Base-by-base conservation (phyloP, 164 flowering plant species). In the Tetrastigma voinierianum region DNA sequence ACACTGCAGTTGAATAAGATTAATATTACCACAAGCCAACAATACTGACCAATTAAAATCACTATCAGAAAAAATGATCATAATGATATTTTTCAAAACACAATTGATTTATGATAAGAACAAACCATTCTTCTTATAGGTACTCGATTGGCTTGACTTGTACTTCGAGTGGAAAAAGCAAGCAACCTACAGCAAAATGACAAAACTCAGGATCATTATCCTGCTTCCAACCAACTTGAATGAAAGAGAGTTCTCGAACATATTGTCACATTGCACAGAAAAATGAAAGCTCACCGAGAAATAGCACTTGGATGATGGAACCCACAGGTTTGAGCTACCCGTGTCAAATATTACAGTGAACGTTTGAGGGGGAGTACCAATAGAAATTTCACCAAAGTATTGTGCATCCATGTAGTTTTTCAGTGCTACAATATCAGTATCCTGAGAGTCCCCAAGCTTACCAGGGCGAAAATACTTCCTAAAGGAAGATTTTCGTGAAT, bases 351-450 rank as follows among this genome's bases (percentile, higher is more conserved):
- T 81, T 43, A 91, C 95, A 45, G 93, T 91, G 79, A 91, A 91
- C 64, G 77, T 91, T 71, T 91, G 97, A n/a, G 93, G 84, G 7
- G 97, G 97, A 59, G 88, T 79, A 20, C 97, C 97, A 66, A 91
- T 71, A 51, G 78, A 85, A 80, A 91, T 88, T 80, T 91, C 97
- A 57, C 97, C 95, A 67, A 79, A 89, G 73, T 91, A 91, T 76
- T 91, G 97, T 72, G 97, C 93, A 81, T 91, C 91, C 86, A 91
- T 71, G 78, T 89, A 91, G 65, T 91, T 91, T 79, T 89, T 89
- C 21, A 91, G 57, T 2, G 72, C 74, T 1, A 87, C 89, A 63
- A 89, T 83, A 72, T 91, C 97, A 23, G 79, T 53, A 46, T 82
- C 84, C 61, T 51, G 77, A 62, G 78, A 49, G 12, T 67, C 86